Evolutionary conservation across 768 basidiomycete genomes (phyloP).

Genomic region (Vararia minispora): DNA sequence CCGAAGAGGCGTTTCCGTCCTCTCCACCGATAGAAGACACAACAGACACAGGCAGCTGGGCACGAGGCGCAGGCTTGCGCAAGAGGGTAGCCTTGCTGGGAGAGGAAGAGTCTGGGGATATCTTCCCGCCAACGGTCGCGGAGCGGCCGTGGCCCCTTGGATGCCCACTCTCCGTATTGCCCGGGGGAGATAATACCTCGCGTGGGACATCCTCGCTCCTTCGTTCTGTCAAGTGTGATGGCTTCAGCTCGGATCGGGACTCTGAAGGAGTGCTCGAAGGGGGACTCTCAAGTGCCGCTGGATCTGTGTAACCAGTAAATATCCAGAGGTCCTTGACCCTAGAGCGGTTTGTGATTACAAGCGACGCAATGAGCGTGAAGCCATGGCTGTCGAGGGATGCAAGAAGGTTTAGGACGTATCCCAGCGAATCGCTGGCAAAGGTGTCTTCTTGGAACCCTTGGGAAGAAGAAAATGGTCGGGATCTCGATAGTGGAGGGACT

Average conservation of each 20-base stretch:
- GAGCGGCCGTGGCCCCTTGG: slow-evolving; percentile 7
- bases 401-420: slow-evolving; percentile 57
- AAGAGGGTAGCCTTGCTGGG: slow-evolving; percentile 27
- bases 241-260: slow-evolving; percentile 25
- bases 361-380: slow-evolving; percentile 56
- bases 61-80: slow-evolving; percentile 54
- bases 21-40: slow-evolving; percentile 19
- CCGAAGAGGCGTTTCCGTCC: slow-evolving; percentile 11
- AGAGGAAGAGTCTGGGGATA: slow-evolving; percentile 12
- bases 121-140: slow-evolving; percentile 5
- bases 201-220: no score
- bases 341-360: slow-evolving; percentile 63
- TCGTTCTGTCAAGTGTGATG: no score
- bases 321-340: slow-evolving; percentile 72
- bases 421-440: slow-evolving; percentile 62
- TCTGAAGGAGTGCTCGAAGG: slow-evolving; percentile 22
- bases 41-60: slow-evolving; percentile 51
- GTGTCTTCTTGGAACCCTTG: slow-evolving; percentile 73
- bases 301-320: slow-evolving; percentile 39
- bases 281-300: no score
- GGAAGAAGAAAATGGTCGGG: slow-evolving; percentile 6
- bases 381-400: slow-evolving; percentile 56
- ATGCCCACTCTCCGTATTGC: no score
- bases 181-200: slow-evolving; percentile 7
- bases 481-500: slow-evolving; percentile 7